Conservation (phyloP, 2,329 filamentous ascomycete genomes). For the Apiospora arundinis region DNA sequence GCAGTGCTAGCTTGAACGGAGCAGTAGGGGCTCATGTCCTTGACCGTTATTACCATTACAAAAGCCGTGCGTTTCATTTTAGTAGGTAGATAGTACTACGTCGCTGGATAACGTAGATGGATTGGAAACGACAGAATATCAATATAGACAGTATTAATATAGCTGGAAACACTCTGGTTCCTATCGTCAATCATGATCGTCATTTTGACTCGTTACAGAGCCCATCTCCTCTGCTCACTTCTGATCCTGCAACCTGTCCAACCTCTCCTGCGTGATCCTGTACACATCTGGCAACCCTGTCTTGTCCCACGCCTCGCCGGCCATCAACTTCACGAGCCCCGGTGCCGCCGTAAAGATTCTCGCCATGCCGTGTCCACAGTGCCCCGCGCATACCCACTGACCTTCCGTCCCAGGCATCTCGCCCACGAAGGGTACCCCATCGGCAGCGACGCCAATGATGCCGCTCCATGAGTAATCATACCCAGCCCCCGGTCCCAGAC, state of each 20-base stretch:
- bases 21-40: no score
- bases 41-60: no score
- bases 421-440: constrained; percentile 30
- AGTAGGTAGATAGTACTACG: no score
- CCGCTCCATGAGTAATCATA: constrained; percentile 34
- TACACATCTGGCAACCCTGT: constrained; percentile 28
- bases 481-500: constrained; percentile 36
- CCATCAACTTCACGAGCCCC: constrained; percentile 29
- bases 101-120: no score
- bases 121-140: no score
- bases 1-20: no score
- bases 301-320: constrained; percentile 26
- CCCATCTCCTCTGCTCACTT: not conserved
- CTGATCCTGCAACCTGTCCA: constrained; percentile 9
- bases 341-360: constrained; percentile 30
- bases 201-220: not conserved
- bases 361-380: constrained; percentile 31
- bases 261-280: constrained; percentile 26
- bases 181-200: not conserved
- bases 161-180: not conserved
- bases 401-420: constrained; percentile 26
- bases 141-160: no score
- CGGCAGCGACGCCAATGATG: constrained; percentile 25
- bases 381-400: constrained; percentile 30
- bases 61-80: no score